phyloP scores from a whole-genome alignment of 2,329 filamentous ascomycete genomes.

The Byssothecium circinans region DNA sequence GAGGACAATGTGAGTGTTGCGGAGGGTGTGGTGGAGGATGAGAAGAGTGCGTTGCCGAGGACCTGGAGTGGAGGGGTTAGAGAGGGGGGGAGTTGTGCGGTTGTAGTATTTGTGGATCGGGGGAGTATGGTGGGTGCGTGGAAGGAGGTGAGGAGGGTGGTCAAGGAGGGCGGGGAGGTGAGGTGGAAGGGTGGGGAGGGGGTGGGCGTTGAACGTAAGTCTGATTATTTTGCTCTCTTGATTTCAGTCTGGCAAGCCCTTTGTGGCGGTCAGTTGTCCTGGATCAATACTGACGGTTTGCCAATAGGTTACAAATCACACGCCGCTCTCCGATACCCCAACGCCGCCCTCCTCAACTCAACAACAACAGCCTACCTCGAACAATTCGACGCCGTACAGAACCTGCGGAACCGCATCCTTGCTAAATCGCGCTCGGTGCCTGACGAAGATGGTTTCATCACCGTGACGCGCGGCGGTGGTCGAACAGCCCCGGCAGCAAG shows the following conservation, averaged over 20 bases:
- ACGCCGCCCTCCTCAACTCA: constrained; percentile 65
- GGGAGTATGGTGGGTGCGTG: constrained; percentile 74
- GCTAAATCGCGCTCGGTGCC: constrained; percentile 72
- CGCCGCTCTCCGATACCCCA: constrained; percentile 70
- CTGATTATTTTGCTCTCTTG: constrained; percentile 1
- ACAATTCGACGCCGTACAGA: constrained; percentile 68
- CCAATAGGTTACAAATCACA: constrained; percentile 61
- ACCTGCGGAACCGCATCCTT: constrained; percentile 65
- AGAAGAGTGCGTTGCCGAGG: constrained; percentile 65
- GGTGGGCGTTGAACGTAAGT: constrained; percentile 57
- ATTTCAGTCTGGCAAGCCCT: no score
- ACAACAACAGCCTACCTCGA: constrained; percentile 85
- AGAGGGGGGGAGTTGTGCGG: constrained; percentile 73
- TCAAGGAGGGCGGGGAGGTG: constrained; percentile 60
- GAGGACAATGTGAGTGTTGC: constrained; percentile 43
- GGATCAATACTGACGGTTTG: constrained; percentile 7
- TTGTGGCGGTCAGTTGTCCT: neutral
- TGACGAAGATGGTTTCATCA: constrained; percentile 94
- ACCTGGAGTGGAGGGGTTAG: constrained; percentile 74
- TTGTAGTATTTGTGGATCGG: constrained; percentile 82
- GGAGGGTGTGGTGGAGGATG: constrained; percentile 55
- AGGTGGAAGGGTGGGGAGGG: constrained; percentile 63
- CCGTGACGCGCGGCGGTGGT: constrained; percentile 75
- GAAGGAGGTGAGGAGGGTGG: constrained; percentile 69
- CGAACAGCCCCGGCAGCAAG: constrained; percentile 68